phyloP scores from a whole-genome alignment of 768 basidiomycete genomes.

The Mycena albidolilacea region DNA sequence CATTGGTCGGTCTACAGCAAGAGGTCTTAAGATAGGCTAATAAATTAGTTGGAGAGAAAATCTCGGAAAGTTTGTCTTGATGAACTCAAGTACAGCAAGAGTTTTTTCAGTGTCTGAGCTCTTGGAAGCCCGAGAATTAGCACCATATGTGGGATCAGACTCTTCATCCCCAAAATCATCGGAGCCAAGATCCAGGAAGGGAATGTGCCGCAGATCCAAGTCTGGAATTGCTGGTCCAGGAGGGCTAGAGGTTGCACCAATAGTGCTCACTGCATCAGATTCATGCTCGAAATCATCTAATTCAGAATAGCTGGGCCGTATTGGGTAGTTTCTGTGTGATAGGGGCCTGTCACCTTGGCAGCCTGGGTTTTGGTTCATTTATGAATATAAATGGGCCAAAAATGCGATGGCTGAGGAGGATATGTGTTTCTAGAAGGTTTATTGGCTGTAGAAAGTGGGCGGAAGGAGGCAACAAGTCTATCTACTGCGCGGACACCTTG shows the following conservation, averaged over 20 bases:
- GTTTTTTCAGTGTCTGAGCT: constrained; percentile 3
- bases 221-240: neutral
- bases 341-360: too few species aligned
- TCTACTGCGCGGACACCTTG: too few species aligned
- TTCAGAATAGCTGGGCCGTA: neutral
- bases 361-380: too few species aligned
- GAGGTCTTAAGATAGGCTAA: too few species aligned
- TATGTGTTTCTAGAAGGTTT: too few species aligned
- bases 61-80: neutral
- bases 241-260: constrained; percentile 20
- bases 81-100: constrained; percentile 3
- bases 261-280: constrained; percentile 8
- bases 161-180: constrained; percentile 1
- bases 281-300: neutral
- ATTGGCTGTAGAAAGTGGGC: too few species aligned
- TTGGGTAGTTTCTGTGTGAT: neutral
- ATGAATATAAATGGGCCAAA: too few species aligned
- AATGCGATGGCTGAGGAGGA: too few species aligned
- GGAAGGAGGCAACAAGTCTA: too few species aligned
- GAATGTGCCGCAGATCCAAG: constrained; percentile 1
- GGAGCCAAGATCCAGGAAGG: neutral
- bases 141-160: constrained; percentile 1
- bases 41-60: too few species aligned
- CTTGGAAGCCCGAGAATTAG: neutral
- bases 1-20: too few species aligned